These are phyloP conservation scores for Leishmania braziliensis DNA, from an alignment of 208 protist species.

Conservation along the genomic window DNA sequence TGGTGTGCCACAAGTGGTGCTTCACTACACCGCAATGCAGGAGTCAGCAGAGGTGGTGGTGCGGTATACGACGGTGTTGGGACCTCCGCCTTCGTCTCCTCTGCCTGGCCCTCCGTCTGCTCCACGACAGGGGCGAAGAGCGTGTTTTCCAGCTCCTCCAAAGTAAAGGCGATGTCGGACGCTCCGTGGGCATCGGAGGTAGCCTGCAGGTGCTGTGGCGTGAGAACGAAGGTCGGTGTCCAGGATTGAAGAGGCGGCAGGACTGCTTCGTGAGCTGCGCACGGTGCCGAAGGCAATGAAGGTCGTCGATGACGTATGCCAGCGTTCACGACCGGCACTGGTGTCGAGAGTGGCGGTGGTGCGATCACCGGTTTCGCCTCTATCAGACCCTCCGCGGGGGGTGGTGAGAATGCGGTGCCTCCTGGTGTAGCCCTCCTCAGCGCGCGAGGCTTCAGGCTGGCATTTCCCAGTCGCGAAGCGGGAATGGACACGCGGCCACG, in stretches of 20 bases:
- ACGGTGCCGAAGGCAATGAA: background rate
- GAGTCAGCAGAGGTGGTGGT: background rate
- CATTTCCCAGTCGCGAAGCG: constrained; percentile 12
- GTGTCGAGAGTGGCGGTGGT: background rate
- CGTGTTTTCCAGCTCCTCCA: constrained; percentile 77
- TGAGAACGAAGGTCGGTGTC: constrained; percentile 20
- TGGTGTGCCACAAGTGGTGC: background rate
- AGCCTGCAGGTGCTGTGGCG: constrained; percentile 8
- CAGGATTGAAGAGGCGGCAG: constrained; percentile 16
- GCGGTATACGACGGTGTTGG: background rate
- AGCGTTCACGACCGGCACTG: background rate
- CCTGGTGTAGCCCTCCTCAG: background rate
- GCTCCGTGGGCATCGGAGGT: constrained; percentile 10
- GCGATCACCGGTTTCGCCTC: background rate
- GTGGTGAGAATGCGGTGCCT: background rate
- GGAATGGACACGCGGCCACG: constrained; percentile 28
- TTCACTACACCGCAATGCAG: background rate
- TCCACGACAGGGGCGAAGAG: constrained; percentile 42
- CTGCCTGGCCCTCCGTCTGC: background rate
- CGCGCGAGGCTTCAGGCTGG: background rate
- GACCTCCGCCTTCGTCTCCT: background rate
- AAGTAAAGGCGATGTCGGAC: constrained; percentile 72
- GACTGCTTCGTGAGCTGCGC: background rate
- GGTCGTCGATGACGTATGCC: background rate
- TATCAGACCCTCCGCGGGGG: background rate